Evolutionary conservation across 2,329 filamentous ascomycete species (phyloP), one percentile per base, ranked within the genome.

Genomic region (Pyricularia pennisetigena): DNA sequence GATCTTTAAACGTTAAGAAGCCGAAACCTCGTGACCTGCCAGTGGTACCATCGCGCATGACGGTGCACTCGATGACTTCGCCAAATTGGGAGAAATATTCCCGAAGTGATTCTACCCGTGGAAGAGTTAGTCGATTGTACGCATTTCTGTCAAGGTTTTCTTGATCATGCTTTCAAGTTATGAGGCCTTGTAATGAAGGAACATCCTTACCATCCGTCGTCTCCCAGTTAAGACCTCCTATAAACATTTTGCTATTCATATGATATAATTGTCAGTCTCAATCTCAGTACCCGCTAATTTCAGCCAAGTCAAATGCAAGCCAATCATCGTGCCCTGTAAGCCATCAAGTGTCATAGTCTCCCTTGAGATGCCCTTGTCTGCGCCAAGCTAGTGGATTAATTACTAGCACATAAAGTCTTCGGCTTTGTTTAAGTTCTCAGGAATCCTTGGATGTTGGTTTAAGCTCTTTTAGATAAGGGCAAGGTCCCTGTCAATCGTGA

Each of bases 21-120:
- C 95, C 95, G 74, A 99, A 99, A 28, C 95, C 95, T 79, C 95
- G 88, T 32, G 95, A 98, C 71, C 95, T 89, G 62, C 95, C 95
- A 10, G 93, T 97, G 66, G 92, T 91, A 70, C 93, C 94, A 79
- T 99, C 95, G 72, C 95, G 88, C 95, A 99, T 99, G n/a, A 99
- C 95, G 20, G 95, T 99, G 78, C 95, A 98, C 81, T 99, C 95
- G 32, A 94, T 86, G 63, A 99, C 95, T 78, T 99, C 95, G 70
- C 95, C 95, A 77, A 97, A 99, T 74, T 98, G 93, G 14, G 94
- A 94, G 78, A 99, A 99, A 78, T 99, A 99, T 72, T 97, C 92
- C 73, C 93, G 92, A 30, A 99, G 86, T 8, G 95, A 98, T 83
- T 99, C 95, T 99, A 64, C 30, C 0, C 26, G 9, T 9, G 5